phyloP scores from a whole-genome alignment of 768 basidiomycete genomes.

The Asterophora parasitica region DNA sequence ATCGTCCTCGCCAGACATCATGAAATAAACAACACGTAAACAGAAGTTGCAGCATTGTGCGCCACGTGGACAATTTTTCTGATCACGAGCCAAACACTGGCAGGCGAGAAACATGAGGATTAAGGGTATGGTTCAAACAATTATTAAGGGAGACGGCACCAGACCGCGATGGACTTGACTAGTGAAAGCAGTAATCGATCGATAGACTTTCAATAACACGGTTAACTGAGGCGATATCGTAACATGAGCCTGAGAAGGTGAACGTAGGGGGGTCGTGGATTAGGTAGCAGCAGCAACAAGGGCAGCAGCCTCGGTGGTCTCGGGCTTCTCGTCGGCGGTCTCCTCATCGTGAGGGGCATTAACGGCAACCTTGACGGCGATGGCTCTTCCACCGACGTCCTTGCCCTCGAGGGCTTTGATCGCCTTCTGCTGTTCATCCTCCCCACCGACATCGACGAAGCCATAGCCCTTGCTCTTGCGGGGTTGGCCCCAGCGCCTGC shows the following conservation, averaged over 20 bases:
- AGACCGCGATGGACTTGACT: slow-evolving; percentile 37
- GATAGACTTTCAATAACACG: slow-evolving; percentile 11
- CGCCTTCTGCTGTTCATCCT: slow-evolving; percentile 89
- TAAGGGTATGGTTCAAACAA: slow-evolving; percentile 12
- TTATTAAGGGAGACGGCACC: slow-evolving; percentile 38
- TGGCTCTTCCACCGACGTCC: slow-evolving; percentile 77
- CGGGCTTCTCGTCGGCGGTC: slow-evolving; percentile 31
- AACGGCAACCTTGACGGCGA: slow-evolving; percentile 95
- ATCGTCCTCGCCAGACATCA: slow-evolving; percentile 64
- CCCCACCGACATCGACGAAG: slow-evolving; percentile 90
- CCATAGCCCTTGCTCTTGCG: slow-evolving; percentile 95
- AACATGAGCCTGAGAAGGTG: slow-evolving; percentile 24
- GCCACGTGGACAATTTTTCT: too few relatives aligned
- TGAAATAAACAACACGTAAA: slow-evolving; percentile 18
- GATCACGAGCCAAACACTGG: neutral
- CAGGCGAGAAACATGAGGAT: neutral
- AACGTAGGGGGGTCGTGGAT: slow-evolving; percentile 20
- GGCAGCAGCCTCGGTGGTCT: slow-evolving; percentile 21
- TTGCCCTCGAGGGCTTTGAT: slow-evolving; percentile 84
- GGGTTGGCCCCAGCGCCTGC: slow-evolving; percentile 76
- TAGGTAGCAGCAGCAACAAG: slow-evolving; percentile 21
- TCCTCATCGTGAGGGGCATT: slow-evolving; percentile 68
- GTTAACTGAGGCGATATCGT: slow-evolving; percentile 31
- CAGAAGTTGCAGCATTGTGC: slow-evolving; percentile 10
- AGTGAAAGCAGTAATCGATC: slow-evolving; percentile 17